phyloP scores from a whole-genome alignment of 2,329 filamentous ascomycete species.

The Fusarium agapanthi region DNA sequence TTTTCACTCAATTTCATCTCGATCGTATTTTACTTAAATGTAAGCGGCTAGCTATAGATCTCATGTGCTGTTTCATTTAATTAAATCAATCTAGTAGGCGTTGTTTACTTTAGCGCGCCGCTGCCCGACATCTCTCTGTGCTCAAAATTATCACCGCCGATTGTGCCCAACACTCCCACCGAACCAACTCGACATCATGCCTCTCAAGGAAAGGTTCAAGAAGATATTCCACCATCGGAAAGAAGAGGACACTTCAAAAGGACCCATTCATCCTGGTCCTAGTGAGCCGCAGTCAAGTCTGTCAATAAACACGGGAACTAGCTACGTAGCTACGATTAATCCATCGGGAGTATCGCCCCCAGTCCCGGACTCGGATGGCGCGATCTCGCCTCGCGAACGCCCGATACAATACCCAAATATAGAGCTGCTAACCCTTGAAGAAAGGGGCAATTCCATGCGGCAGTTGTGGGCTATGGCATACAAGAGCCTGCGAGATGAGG shows the following conservation, averaged over 20 bases:
- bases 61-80: fast-evolving
- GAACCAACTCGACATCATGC: fast-evolving
- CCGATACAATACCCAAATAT: fast-evolving
- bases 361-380: fast-evolving
- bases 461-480: fast-evolving
- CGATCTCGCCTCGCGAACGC: fast-evolving
- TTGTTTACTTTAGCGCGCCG: fast-evolving
- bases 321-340: fast-evolving
- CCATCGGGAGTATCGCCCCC: fast-evolving
- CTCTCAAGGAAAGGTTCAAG: fast-evolving
- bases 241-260: fast-evolving
- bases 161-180: fast-evolving
- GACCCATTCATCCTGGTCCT: fast-evolving
- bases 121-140: background rate
- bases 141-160: fast-evolving
- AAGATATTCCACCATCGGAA: fast-evolving
- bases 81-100: fast-evolving
- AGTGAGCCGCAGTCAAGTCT: fast-evolving
- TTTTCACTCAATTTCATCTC: background rate
- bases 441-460: fast-evolving
- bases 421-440: fast-evolving
- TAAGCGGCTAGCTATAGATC: fast-evolving
- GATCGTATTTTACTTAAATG: background rate
- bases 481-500: background rate
- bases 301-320: fast-evolving